Percentiles rank a stretch among this genome's conserved stretches.
Conservation (phyloP, 768 basidiomycete genomes). For the Cystofilobasidium ferigula region DNA sequence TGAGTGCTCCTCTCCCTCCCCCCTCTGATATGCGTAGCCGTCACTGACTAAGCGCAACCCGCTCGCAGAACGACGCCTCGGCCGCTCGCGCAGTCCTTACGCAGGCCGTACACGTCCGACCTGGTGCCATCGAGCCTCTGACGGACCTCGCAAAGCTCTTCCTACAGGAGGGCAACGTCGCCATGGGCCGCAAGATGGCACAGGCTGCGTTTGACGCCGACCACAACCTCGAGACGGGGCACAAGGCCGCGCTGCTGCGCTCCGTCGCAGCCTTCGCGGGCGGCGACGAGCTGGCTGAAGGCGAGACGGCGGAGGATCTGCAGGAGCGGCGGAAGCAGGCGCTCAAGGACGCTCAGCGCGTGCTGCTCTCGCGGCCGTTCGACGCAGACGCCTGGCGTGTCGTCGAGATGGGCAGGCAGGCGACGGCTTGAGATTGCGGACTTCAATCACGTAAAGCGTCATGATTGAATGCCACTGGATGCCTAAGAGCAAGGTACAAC, state of each 20-base stretch:
- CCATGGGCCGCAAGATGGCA: constrained; percentile 26
- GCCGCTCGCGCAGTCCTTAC: constrained; percentile 11
- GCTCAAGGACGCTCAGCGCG: constrained; percentile 28
- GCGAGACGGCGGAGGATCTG: constrained; percentile 12
- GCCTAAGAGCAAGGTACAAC: no score
- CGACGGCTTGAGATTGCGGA: neutral
- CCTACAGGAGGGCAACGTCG: constrained; percentile 19
- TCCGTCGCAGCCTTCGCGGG: constrained; percentile 26
- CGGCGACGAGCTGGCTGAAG: constrained; percentile 23
- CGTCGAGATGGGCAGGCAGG: constrained; percentile 10
- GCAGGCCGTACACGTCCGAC: constrained; percentile 7
- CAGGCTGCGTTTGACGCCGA: constrained; percentile 23
- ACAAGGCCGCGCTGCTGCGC: constrained; percentile 29
- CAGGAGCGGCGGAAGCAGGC: constrained; percentile 16
- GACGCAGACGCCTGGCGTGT: constrained; percentile 28
- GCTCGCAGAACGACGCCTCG: constrained; percentile 9
- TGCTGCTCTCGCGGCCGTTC: constrained; percentile 32
- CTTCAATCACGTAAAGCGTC: no score
- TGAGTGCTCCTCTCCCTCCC: constrained; percentile 35
- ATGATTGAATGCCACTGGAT: neutral
- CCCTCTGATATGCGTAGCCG: neutral
- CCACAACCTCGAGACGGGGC: constrained; percentile 16
- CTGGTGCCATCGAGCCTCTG: neutral
- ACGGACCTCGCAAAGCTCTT: constrained; percentile 14
- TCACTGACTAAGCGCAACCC: neutral